Percentiles rank a stretch among this genome's conserved stretches.
Conservation (phyloP, 805 yeast species). For the Hanseniaspora opuntiae region DNA sequence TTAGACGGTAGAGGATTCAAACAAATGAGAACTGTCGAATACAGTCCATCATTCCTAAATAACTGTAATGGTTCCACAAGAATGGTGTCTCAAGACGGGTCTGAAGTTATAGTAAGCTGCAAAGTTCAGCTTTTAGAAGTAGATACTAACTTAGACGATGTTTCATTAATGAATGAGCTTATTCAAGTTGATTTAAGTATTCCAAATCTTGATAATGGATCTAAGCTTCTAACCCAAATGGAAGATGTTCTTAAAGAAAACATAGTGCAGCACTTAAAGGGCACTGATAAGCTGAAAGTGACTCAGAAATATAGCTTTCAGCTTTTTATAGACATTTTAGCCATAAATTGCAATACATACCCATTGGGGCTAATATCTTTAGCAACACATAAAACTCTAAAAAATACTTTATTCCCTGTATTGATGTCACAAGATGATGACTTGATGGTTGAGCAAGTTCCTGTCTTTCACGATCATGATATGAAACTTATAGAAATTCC, state of each 20-base stretch:
- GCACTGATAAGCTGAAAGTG: constrained; percentile 41
- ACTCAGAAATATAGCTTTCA: constrained; percentile 67
- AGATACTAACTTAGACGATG: constrained; percentile 11
- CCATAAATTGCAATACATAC: constrained; percentile 62
- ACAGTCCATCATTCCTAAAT: constrained; percentile 67
- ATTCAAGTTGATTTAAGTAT: constrained; percentile 68
- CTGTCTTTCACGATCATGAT: constrained; percentile 75
- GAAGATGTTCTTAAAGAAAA: constrained; percentile 35
- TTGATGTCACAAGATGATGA: constrained; percentile 55
- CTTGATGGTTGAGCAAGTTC: constrained; percentile 66
- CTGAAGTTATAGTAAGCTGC: constrained; percentile 84
- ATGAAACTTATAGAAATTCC: constrained; percentile 47
- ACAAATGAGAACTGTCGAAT: constrained; percentile 79
- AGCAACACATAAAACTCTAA: constrained; percentile 68
- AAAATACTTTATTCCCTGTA: constrained; percentile 62
- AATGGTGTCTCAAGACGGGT: constrained; percentile 74
- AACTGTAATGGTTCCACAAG: constrained; percentile 87
- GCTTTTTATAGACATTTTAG: constrained; percentile 64
- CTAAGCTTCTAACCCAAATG: constrained; percentile 50
- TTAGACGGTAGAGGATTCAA: constrained; percentile 69
- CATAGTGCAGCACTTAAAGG: constrained; percentile 34
- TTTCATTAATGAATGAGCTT: constrained; percentile 27
- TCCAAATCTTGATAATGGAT: constrained; percentile 70
- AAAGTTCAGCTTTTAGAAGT: constrained; percentile 52
- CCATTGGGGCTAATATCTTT: constrained; percentile 73